These are phyloP conservation scores for Brassica juncea DNA, from an alignment of 345 rosid genomes.

Conservation along the genomic window DNA sequence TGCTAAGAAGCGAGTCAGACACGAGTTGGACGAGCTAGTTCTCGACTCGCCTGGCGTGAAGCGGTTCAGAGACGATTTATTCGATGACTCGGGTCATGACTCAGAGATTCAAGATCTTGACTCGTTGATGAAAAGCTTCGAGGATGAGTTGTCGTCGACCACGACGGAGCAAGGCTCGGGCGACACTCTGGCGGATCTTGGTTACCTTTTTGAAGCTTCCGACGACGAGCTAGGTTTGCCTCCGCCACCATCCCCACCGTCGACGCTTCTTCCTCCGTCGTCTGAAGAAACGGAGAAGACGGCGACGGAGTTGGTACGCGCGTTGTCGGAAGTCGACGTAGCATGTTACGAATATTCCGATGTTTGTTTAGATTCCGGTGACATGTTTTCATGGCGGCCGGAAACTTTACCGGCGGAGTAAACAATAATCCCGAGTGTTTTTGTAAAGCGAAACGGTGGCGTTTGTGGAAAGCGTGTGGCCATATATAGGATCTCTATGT, in stretches of 20 bases:
- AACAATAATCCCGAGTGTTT: not conserved
- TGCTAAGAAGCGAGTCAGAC: slow-evolving; percentile 54
- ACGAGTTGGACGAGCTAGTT: slow-evolving; percentile 38
- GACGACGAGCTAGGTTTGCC: slow-evolving; percentile 87
- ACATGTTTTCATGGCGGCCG: slow-evolving; percentile 50
- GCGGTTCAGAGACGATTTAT: slow-evolving; percentile 59
- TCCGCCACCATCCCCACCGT: slow-evolving; percentile 30
- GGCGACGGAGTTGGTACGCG: slow-evolving; percentile 33
- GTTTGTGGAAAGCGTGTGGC: slow-evolving; percentile 16
- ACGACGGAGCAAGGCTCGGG: slow-evolving; percentile 28
- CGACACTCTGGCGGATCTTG: slow-evolving; percentile 56
- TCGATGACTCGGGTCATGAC: slow-evolving; percentile 59
- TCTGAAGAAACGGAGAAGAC: slow-evolving; percentile 33
- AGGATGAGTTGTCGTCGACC: slow-evolving; percentile 27
- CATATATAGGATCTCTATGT: not conserved
- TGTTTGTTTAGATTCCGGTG: slow-evolving; percentile 44
- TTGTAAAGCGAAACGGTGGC: slow-evolving; percentile 15
- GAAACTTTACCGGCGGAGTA: slow-evolving; percentile 59
- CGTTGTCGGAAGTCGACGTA: slow-evolving; percentile 29
- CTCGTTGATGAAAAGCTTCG: slow-evolving; percentile 69
- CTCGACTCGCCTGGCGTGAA: slow-evolving; percentile 53
- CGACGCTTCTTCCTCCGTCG: not conserved
- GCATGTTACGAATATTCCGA: slow-evolving; percentile 40
- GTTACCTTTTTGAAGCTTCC: slow-evolving; percentile 74
- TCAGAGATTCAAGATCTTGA: slow-evolving; percentile 61